Evolutionary conservation across 805 yeast species (phyloP), one percentile per base, ranked within the genome.

Genomic region (Debaryomyces prosopidis): DNA sequence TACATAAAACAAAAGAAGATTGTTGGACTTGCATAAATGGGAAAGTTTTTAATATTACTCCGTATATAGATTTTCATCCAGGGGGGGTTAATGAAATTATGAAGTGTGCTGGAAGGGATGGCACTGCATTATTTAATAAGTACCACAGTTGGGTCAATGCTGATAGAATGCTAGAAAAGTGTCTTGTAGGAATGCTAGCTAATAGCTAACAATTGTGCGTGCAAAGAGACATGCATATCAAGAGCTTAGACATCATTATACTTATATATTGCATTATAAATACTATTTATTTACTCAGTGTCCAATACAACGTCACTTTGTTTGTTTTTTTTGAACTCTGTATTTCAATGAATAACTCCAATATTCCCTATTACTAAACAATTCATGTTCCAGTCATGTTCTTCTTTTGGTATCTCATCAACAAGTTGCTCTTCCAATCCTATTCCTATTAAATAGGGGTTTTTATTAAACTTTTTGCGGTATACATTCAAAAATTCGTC

Each of bases 11-110:
- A 0, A 50, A 48, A n/a, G 77, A 77, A 0, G 96, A 94, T 59
- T 87, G 87, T 47, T 92, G 98, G 98, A 85, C 94, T 3, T 81
- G 81, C 28, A 75, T 92, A 6, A 81, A 80, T 36, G 88, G 90
- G 3, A 85, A 81, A 55, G 96, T 92, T 1, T 92, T 87, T 69
- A 89, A 91, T 58, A 72, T 92, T n/a, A 83, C 97, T 0, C 82
- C 86, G 10, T 92, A 94, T 63, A 59, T 94, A 30, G 71, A 79
- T 44, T 94, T 83, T 63, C 99, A 92, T 54, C 99, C 99, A 0
- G 99, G 99, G 30, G 99, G 99, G 1, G 82, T 74, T 3, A 81
- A 80, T 5, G 88, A 89, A 57, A 68, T 92, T 35, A 71, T 88
- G 80, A 77, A 81, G 41, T 80, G 86, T 56, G 94, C 95, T 1